Evolutionary conservation across 2,329 filamentous ascomycete species (phyloP).

Genomic region (Cytospora chrysosperma): DNA sequence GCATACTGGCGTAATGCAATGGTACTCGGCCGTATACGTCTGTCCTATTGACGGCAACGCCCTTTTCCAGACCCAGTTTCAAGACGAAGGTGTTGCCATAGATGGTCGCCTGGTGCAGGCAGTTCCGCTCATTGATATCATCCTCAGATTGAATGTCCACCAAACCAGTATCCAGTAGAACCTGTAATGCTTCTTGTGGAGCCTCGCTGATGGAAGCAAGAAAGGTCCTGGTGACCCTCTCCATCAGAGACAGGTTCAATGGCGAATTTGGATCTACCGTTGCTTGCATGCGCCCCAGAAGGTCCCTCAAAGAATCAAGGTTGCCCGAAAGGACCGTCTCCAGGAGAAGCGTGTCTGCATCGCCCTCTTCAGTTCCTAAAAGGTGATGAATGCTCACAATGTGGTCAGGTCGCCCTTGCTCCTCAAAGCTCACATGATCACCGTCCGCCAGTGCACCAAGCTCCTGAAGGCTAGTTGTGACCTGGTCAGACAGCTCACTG

Average conservation of each 20-base stretch:
- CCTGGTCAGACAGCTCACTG: conserved; percentile 93
- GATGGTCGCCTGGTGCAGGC: conserved; percentile 93
- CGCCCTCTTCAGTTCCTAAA: conserved; percentile 78
- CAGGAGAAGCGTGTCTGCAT: conserved; percentile 83
- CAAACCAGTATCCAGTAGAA: conserved; percentile 75
- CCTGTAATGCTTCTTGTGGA: conserved; percentile 69
- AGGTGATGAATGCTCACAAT: conserved; percentile 65
- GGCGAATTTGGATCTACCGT: conserved; percentile 37
- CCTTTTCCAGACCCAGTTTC: conserved; percentile 68
- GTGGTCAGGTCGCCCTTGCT: conserved; percentile 49
- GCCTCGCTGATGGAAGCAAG: conserved; percentile 86
- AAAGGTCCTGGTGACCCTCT: conserved; percentile 86
- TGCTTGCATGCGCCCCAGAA: conserved; percentile 69
- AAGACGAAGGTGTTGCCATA: conserved; percentile 83
- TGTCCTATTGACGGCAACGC: conserved; percentile 74
- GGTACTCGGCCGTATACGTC: conserved; percentile 95
- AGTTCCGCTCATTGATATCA: conserved; percentile 96
- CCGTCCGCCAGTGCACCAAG: conserved; percentile 96
- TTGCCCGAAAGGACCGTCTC: conserved; percentile 86
- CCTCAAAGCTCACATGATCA: conserved; percentile 82
- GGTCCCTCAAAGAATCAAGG: conserved; percentile 71
- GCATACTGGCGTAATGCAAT: conserved; percentile 94
- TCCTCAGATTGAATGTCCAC: conserved; percentile 93
- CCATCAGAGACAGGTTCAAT: conserved; percentile 57
- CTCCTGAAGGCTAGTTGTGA: conserved; percentile 92